A percentile compares a stretch with the other conserved stretches of the same genome.
Conservation (phyloP, 73 alveolate species). For the Tetrahymena borealis region DNA sequence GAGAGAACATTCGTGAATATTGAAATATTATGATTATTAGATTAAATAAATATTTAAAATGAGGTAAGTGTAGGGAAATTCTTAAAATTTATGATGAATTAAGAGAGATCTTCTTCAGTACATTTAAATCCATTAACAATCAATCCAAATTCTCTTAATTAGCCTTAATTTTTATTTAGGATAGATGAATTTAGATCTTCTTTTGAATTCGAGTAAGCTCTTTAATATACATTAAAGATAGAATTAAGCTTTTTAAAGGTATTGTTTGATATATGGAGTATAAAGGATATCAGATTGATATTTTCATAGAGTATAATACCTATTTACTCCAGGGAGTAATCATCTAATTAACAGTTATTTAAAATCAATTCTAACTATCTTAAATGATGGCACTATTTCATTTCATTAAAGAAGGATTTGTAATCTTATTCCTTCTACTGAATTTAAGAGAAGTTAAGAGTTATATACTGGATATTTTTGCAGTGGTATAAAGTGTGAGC, state of each 20-base stretch:
- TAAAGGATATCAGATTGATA: neutral
- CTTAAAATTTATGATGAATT: neutral
- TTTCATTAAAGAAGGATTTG: neutral
- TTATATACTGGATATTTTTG: neutral
- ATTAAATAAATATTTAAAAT: neutral
- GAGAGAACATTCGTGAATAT: neutral
- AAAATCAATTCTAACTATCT: neutral
- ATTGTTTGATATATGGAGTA: neutral
- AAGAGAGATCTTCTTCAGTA: neutral
- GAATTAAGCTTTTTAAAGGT: neutral
- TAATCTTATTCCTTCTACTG: neutral
- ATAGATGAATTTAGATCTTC: neutral
- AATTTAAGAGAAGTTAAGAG: neutral
- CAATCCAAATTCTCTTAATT: neutral
- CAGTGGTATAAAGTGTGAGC: neutral
- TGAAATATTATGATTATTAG: neutral
- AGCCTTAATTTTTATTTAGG: neutral
- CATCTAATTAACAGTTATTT: neutral
- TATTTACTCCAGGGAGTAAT: neutral
- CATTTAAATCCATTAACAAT: neutral
- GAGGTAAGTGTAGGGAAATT: neutral
- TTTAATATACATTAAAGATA: neutral
- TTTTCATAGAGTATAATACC: neutral
- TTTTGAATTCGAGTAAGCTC: neutral
- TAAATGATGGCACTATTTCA: neutral